Base-by-base conservation (phyloP, 1,139 yeast species). In the Saccharomyces pastorianus region DNA sequence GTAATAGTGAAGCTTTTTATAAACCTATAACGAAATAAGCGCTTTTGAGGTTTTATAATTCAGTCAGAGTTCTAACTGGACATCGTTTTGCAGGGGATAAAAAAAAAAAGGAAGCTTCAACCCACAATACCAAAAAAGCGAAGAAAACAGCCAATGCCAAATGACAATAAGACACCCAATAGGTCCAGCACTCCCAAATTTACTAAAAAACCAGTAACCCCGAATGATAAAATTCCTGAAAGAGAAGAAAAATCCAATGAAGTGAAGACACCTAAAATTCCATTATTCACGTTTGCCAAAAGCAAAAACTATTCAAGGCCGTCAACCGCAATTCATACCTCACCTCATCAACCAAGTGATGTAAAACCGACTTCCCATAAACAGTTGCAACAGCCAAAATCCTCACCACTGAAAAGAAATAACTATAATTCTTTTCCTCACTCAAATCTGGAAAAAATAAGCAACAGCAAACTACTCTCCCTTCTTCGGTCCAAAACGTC, bases 401-500 rank as follows among this genome's bases (percentile, higher is more conserved):
- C 44, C 23, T 38, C 44, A 17, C 44, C 44, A 38, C 17, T 38
- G 25, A 38, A 17, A 17, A 38, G 5, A 20, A 20, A 38, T 17
- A 20, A 17, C 3, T 17, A 17, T 20, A 20, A 38, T 11, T 38
- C 44, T 17, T 38, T 20, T 38, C 17, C 44, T n/a, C 44, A 38
- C 13, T 17, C 50, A 17, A 32, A 25, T 32, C 41, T 29, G 17
- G 44, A 26, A 31, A 48, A 48, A 14, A 13, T 48, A 17, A 48
- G 31, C 23, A 31, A 50, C 23, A 27, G 29, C 25, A 44, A 17
- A 27, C 27, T 50, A 26, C 48, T 50, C 11, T 42, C 49, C 14
- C 29, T 50, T 11, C 52, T 50, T 17, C 48, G 52, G 28, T 50
- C 52, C 13, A 50, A 50, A 23, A 38, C 52, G n/a, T 28, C 41